phyloP scores from a whole-genome alignment of 208 protist species.

The Leishmania arabica region DNA sequence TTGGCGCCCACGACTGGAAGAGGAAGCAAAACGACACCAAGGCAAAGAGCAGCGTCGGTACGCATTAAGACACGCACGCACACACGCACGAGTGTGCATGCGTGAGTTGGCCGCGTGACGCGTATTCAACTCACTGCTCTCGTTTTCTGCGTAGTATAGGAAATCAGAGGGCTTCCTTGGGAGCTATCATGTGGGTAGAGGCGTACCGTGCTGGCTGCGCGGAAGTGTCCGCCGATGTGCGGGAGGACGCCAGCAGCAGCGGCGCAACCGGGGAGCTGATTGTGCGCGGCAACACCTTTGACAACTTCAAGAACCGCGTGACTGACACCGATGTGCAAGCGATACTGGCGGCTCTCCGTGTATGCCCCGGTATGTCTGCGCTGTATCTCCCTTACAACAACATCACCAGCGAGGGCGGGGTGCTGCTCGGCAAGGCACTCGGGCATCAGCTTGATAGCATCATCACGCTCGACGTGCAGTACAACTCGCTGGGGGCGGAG shows the following conservation, averaged over 20 bases:
- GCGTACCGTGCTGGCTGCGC: constrained; percentile 50
- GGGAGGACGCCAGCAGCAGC: constrained; percentile 38
- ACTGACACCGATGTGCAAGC: constrained; percentile 60
- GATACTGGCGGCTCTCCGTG: constrained; percentile 33
- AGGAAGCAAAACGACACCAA: background rate
- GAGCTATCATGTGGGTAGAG: constrained; percentile 50
- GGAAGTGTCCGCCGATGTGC: constrained; percentile 35
- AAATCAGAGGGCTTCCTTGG: background rate
- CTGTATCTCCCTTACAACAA: constrained; percentile 73
- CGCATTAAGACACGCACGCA: background rate
- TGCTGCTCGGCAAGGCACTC: constrained; percentile 47
- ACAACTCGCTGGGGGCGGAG: constrained; percentile 60
- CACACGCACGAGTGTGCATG: background rate
- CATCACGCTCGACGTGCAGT: constrained; percentile 54
- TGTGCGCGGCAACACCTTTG: constrained; percentile 63
- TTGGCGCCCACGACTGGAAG: background rate
- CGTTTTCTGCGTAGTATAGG: background rate
- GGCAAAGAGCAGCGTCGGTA: background rate
- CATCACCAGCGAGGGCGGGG: constrained; percentile 47
- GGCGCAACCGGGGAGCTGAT: constrained; percentile 30
- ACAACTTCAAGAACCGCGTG: constrained; percentile 60
- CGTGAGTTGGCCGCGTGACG: background rate
- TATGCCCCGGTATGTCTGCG: constrained; percentile 30
- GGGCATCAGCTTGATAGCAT: constrained; percentile 34
- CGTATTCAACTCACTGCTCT: background rate